Conservation (phyloP, 140 eudicot genomes). For the Senecio squalidus region DNA sequence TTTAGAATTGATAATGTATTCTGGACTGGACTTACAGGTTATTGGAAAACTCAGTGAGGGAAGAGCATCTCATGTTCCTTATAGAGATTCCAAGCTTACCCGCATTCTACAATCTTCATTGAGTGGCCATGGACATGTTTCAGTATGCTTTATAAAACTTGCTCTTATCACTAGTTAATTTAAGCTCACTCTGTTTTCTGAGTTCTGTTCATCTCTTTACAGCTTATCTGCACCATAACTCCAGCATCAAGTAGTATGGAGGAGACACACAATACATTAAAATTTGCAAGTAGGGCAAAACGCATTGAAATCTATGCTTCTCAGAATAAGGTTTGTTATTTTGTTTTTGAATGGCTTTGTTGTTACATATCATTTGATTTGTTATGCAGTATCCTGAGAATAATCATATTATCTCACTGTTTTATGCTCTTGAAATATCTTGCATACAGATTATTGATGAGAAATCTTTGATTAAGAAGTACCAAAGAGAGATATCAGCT, state of each 20-base stretch:
- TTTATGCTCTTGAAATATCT: constrained; percentile 17
- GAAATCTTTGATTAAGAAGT: constrained; percentile 91
- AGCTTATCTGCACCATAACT: constrained; percentile 98
- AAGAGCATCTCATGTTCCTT: constrained; percentile 97
- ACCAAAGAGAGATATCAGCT: constrained; percentile 83
- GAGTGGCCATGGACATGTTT: constrained; percentile 99
- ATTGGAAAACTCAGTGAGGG: constrained; percentile 99
- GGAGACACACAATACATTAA: constrained; percentile 96
- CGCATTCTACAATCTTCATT: constrained; percentile 96
- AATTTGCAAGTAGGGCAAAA: constrained; percentile 97
- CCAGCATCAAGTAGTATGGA: constrained; percentile 99
- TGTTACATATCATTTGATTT: constrained; percentile 11
- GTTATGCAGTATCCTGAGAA: constrained; percentile 11
- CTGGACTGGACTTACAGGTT: constrained; percentile 45
- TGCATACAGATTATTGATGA: constrained; percentile 88
- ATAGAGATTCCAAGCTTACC: constrained; percentile 97
- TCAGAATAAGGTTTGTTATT: constrained; percentile 70
- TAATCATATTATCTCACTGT: not conserved
- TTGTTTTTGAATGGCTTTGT: constrained; percentile 3
- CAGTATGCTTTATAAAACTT: constrained; percentile 51
- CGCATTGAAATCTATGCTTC: constrained; percentile 94
- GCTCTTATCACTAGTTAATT: constrained; percentile 3
- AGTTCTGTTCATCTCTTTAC: constrained; percentile 22
- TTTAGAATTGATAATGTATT: not conserved
- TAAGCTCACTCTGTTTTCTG: not conserved